Percentiles rank a stretch among this genome's conserved stretches.
phyloP scores from a whole-genome alignment of 805 yeast species.

The Wickerhamomyces rabaulensis region DNA sequence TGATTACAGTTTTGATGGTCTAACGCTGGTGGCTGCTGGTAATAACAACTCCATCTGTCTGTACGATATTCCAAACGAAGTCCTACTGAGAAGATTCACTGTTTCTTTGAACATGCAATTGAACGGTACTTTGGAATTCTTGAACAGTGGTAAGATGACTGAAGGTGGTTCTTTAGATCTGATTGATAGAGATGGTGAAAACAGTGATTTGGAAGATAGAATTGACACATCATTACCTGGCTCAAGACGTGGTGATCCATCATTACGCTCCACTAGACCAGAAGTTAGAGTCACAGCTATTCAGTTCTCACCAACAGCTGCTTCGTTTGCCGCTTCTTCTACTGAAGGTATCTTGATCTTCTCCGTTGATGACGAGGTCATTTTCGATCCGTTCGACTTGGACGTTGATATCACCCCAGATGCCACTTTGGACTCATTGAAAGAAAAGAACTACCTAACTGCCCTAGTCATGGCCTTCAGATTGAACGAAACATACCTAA shows the following conservation, averaged over 20 bases:
- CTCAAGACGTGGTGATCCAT: constrained; percentile 70
- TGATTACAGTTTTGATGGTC: constrained; percentile 85
- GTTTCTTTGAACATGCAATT: constrained; percentile 87
- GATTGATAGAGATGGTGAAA: constrained; percentile 81
- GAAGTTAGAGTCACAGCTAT: constrained; percentile 78
- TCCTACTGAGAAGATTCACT: constrained; percentile 71
- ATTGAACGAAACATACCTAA: constrained; percentile 72
- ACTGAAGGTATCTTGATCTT: constrained; percentile 88
- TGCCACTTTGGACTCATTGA: constrained; percentile 54
- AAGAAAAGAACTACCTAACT: constrained; percentile 53
- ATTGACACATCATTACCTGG: constrained; percentile 80
- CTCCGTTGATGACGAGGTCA: constrained; percentile 66
- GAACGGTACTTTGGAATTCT: constrained; percentile 76
- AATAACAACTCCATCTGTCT: constrained; percentile 86
- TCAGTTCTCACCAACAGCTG: constrained; percentile 83
- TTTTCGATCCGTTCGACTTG: constrained; percentile 92
- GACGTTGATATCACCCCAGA: constrained; percentile 90
- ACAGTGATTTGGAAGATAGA: constrained; percentile 80
- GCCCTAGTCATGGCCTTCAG: constrained; percentile 93
- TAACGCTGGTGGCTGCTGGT: constrained; percentile 86
- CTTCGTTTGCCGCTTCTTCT: constrained; percentile 89
- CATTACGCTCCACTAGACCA: constrained; percentile 70
- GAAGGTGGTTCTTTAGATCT: constrained; percentile 83
- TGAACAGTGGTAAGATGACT: constrained; percentile 79
- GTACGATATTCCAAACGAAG: constrained; percentile 87